Percentiles rank a stretch among this genome's conserved stretches.
These are phyloP conservation scores for Boletellus ananas DNA, from an alignment of 768 basidiomycete genomes.

Conservation along the genomic window DNA sequence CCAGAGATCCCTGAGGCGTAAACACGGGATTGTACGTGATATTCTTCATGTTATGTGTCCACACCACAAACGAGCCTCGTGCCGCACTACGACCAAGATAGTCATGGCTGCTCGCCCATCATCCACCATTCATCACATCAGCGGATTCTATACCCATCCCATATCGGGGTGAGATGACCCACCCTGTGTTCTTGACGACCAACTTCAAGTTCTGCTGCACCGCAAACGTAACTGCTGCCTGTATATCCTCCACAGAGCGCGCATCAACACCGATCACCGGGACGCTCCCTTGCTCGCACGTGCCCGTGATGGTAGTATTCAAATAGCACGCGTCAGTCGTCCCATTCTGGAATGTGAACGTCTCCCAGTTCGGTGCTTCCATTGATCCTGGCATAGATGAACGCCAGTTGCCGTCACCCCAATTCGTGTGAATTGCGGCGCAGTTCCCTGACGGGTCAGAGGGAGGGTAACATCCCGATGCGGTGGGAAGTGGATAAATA, in stretches of 20 bases:
- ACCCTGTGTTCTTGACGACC: conserved; percentile 30
- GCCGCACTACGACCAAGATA: conserved; percentile 41
- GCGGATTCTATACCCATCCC: neutral
- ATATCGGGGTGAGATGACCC: neutral
- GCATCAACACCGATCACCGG: conserved; percentile 26
- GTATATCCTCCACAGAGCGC: conserved; percentile 22
- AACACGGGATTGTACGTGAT: conserved; percentile 33
- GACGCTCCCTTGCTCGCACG: conserved; percentile 24
- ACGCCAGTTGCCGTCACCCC: conserved; percentile 38
- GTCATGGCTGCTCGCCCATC: conserved; percentile 30
- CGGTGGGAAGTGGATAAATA: conserved; percentile 12
- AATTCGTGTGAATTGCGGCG: conserved; percentile 25
- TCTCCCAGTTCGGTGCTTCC: conserved; percentile 34
- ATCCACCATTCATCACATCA: neutral
- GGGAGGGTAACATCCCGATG: conserved; percentile 17
- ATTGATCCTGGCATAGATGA: conserved; percentile 39
- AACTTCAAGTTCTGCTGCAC: conserved; percentile 19
- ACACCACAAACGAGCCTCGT: conserved; percentile 37
- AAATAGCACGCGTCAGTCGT: conserved; percentile 37
- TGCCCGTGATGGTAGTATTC: conserved; percentile 28
- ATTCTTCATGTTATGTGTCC: conserved; percentile 42
- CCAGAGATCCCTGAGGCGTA: conserved; percentile 31
- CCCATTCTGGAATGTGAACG: conserved; percentile 37
- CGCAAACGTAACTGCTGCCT: conserved; percentile 24
- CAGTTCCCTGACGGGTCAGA: conserved; percentile 37